Evolutionary conservation across 352 stramenopile genomes (phyloP).

Genomic region (Elongisporangium undulatum): DNA sequence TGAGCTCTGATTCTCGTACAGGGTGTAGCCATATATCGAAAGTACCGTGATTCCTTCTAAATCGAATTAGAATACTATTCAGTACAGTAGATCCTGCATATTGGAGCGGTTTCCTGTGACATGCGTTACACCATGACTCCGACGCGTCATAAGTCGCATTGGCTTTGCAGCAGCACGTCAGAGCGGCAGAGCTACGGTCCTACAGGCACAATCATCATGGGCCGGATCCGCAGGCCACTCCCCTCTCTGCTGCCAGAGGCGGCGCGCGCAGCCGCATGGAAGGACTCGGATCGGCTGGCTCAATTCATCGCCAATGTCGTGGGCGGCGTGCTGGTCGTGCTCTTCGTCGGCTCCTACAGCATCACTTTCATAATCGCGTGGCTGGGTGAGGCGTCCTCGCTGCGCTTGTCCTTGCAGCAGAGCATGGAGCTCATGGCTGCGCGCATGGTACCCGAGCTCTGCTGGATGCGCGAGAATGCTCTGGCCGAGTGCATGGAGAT

Average conservation of each 20-base stretch:
- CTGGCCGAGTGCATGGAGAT: slow-evolving; percentile 30
- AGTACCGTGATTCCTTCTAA: no score
- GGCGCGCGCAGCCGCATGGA: slow-evolving; percentile 24
- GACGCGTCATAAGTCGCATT: neutral
- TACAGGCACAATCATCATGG: neutral
- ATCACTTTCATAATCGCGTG: slow-evolving; percentile 17
- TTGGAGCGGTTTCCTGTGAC: neutral
- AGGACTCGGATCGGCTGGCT: slow-evolving; percentile 53
- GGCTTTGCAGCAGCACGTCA: neutral
- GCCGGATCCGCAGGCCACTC: neutral
- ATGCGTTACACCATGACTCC: neutral
- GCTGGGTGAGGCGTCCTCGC: slow-evolving; percentile 22
- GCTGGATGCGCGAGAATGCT: slow-evolving; percentile 12
- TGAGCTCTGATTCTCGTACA: no score
- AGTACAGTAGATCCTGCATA: no score
- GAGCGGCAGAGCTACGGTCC: neutral
- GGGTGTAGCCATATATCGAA: no score
- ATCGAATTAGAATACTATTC: no score
- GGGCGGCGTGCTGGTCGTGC: slow-evolving; percentile 41
- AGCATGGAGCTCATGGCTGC: slow-evolving; percentile 1
- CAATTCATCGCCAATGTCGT: slow-evolving; percentile 62
- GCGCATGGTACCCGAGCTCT: slow-evolving; percentile 2
- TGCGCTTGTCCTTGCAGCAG: slow-evolving; percentile 20
- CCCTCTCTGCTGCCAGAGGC: neutral
- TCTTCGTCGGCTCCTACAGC: slow-evolving; percentile 32